Evolutionary conservation across 2,329 filamentous ascomycete species (phyloP).

Genomic region (Diaporthe destruens): DNA sequence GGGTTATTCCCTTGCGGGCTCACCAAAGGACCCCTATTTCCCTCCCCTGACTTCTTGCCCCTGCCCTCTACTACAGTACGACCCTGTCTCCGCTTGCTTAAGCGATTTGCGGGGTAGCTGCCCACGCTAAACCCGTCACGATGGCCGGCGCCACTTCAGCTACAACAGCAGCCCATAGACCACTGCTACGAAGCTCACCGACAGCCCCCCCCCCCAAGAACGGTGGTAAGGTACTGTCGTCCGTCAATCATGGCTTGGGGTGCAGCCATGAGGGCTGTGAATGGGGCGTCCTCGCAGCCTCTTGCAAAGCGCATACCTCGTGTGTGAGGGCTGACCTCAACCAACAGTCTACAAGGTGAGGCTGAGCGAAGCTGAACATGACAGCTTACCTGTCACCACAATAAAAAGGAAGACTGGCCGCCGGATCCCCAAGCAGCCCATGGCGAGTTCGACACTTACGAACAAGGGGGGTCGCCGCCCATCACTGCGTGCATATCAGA

Average conservation of each 20-base stretch:
- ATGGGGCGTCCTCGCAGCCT: neutral
- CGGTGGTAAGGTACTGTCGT: neutral
- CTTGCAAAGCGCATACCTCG: neutral
- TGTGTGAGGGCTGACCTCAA: neutral
- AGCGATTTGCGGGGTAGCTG: conserved; percentile 36
- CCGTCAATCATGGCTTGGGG: conserved; percentile 12
- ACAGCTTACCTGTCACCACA: neutral
- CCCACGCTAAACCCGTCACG: conserved; percentile 22
- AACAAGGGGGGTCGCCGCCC: conserved; percentile 18
- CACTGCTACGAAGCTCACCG: conserved; percentile 11
- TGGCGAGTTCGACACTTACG: neutral
- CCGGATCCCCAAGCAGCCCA: neutral
- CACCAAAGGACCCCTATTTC: conserved; percentile 33
- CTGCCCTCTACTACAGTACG: conserved; percentile 5
- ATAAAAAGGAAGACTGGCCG: neutral
- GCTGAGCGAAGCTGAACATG: neutral
- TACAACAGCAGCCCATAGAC: conserved; percentile 19
- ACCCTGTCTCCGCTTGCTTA: conserved; percentile 20
- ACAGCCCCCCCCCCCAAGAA: conserved; percentile 14
- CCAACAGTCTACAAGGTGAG: neutral
- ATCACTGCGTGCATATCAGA: neutral
- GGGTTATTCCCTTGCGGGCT: neutral
- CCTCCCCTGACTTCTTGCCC: conserved; percentile 27
- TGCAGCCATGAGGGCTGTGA: neutral
- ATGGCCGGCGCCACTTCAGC: conserved; percentile 29